Base-by-base conservation (phyloP, 2,329 filamentous ascomycete species). In the Penicillium sp. region DNA sequence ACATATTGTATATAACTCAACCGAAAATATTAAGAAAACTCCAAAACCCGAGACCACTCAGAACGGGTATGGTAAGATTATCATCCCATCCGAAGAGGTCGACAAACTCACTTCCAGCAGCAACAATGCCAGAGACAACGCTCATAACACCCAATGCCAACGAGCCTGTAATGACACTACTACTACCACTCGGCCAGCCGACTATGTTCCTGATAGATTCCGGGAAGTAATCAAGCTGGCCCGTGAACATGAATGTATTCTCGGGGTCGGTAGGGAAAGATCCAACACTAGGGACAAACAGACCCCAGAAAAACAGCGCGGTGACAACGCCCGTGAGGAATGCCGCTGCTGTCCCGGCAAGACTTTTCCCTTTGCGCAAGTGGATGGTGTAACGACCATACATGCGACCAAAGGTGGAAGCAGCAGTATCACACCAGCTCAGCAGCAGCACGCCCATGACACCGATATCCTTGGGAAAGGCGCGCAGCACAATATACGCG, bases 401-500 rank as follows among this genome's bases (percentile, higher is more conserved):
- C 14, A 93, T 79, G 55, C 94, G 84, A 53, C 94, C 94, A 68
- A 99, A 92, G 0, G 94, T 99, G 69, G 89, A 94, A 51, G 94
- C 94, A 35, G 94, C 94, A 1, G 94, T 97, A 72, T 99, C 94
- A 74, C 94, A 99, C 94, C 94, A 99, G 68, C 90, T 95, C 23
- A 99, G 83, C 42, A 99, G 82, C 66, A 99, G 79, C 45, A 97
- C 88, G 60, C 89, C 87, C 79, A 97, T 88, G 49, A 96, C 88
- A 7, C 88, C 91, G 23, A 99, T 83, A 66, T 99, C 94, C 76
- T 97, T 99, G 61, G 92, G 91, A 71, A 95, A 91, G 71, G 90
- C 91, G 63, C 84, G 84, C 63, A 97, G 83, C 16, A 93, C 91
- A 30, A 86, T 81, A 85, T 91, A 97, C 26, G 91, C 87, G 56